Percentiles rank a stretch among this genome's conserved stretches.
These are phyloP conservation scores for Diaporthe eres DNA, from an alignment of 2,329 filamentous ascomycete genomes.

Conservation along the genomic window DNA sequence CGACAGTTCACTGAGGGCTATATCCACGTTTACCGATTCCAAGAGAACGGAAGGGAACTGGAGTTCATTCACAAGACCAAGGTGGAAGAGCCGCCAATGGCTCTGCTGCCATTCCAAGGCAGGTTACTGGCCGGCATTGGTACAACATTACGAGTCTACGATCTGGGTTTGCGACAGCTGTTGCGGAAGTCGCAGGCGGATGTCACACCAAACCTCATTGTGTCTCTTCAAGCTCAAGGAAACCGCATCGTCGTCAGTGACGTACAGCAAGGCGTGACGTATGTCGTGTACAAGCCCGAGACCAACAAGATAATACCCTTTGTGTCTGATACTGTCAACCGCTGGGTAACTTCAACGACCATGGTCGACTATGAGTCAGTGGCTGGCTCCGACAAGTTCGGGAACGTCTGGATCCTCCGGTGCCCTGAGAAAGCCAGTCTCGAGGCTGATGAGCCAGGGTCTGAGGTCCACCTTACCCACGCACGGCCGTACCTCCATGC, in stretches of 20 bases:
- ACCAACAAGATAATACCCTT: slow-evolving; percentile 95
- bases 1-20: slow-evolving; percentile 83
- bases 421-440: slow-evolving; percentile 88
- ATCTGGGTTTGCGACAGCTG: slow-evolving; percentile 92
- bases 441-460: slow-evolving; percentile 92
- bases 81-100: slow-evolving; percentile 88
- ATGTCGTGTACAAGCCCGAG: slow-evolving; percentile 92
- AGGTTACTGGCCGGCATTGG: slow-evolving; percentile 89
- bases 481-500: slow-evolving; percentile 92
- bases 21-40: slow-evolving; percentile 92
- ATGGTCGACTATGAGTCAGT: slow-evolving; percentile 99
- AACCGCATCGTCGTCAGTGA: slow-evolving; percentile 93
- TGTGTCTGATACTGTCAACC: slow-evolving; percentile 87
- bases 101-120: slow-evolving; percentile 94
- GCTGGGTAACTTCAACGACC: slow-evolving; percentile 90
- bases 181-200: slow-evolving; percentile 91
- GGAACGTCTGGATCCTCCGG: slow-evolving; percentile 93
- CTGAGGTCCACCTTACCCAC: slow-evolving; percentile 91
- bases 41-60: slow-evolving; percentile 87
- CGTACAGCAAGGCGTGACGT: slow-evolving; percentile 91
- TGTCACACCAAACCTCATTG: slow-evolving; percentile 85
- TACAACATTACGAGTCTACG: slow-evolving; percentile 86
- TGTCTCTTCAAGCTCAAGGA: slow-evolving; percentile 89
- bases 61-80: slow-evolving; percentile 98
- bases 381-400: slow-evolving; percentile 97